phyloP scores from a whole-genome alignment of 306 rosid species.

The Quercus variabilis region DNA sequence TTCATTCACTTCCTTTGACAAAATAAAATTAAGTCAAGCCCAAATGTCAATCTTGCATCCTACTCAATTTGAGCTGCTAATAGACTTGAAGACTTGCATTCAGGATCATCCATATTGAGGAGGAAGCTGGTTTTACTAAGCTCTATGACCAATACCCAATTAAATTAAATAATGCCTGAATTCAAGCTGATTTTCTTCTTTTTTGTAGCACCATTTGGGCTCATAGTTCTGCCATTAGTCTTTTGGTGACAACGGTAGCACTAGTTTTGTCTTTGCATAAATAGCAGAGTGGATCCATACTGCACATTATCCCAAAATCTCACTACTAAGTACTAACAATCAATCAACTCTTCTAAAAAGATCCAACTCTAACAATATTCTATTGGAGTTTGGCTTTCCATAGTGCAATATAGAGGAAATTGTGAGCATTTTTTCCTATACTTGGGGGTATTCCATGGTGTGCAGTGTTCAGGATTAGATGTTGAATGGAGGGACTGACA shows the following conservation, averaged over 20 bases:
- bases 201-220: background rate
- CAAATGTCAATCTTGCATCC: background rate
- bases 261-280: background rate
- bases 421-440: no score
- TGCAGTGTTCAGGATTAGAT: no score
- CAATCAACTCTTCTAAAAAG: no score
- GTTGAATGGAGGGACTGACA: no score
- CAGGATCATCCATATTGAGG: background rate
- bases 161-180: background rate
- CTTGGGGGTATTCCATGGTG: no score
- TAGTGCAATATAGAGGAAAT: no score
- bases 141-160: background rate
- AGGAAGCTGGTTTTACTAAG: background rate
- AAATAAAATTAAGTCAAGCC: slow-evolving; percentile 12
- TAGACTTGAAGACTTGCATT: background rate
- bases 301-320: no score
- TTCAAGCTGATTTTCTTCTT: background rate
- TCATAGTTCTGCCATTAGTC: background rate
- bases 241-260: background rate
- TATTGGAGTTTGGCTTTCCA: no score
- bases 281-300: no score
- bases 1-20: background rate
- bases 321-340: no score
- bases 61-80: slow-evolving; percentile 4
- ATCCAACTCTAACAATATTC: no score